Base-by-base conservation (phyloP, 345 rosid genomes). In the Linum trigynum region DNA sequence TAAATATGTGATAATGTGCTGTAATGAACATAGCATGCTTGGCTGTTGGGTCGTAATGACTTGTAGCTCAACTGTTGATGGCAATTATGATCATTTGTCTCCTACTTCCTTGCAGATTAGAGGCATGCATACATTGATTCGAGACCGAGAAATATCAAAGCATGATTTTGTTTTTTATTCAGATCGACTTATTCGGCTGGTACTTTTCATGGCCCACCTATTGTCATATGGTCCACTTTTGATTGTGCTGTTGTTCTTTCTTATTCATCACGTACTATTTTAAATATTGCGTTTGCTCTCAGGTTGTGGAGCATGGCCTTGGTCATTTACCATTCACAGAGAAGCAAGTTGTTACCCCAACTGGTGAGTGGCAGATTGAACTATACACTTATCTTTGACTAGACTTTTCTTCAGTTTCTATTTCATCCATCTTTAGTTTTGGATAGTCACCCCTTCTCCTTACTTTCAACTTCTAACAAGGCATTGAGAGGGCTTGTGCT, bases 101-200 rank as follows among this genome's bases (percentile, higher is more conserved):
- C 14, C 53, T 9, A 48, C 53, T 48, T 48, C 45, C n/a, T 74
- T 63, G 68, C 87, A 95, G 97, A 95, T 95, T 71, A 79, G 96
- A 84, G 99, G 97, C 59, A 91, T 95, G 99, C 99, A 95, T 74
- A 95, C 99, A 71, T 82, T 95, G 79, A 95, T 95, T 72, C 90
- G 99, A 63, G 97, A 95, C 78, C 79, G 73, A 66, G 96, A 86
- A 59, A 91, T 91, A 80, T 87, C 99, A 35, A 95, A 91, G 84
- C 99, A 91, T 74, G 99, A 91, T 78, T 95, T 95, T 70, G 91
- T 91, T 51, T 95, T 95, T 80, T 95, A 95, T 72, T 95, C 99
- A 7, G 99, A 95, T 74, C 86, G 99, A 41, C 94, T 95, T 67
- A 91, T 87, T 79, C 90, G 97, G 53, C 76, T 91, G 96, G 97